phyloP scores from a whole-genome alignment of 305 asterid genomes.

The Monarda citriodora region DNA sequence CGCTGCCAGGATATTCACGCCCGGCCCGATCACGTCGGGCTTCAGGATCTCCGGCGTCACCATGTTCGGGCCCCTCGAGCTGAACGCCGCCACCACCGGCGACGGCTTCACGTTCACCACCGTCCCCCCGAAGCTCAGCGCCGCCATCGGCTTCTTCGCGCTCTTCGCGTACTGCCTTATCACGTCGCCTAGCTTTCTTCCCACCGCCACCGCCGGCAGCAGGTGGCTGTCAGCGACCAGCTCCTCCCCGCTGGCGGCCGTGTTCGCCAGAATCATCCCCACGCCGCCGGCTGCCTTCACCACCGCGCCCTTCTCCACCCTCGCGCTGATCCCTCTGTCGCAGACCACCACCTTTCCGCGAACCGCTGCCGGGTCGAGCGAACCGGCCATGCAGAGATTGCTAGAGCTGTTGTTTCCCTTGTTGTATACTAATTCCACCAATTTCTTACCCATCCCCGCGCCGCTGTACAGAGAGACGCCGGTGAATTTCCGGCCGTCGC shows the following conservation, averaged over 20 bases:
- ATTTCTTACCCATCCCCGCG: conserved; percentile 37
- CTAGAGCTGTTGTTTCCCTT: conserved; percentile 31
- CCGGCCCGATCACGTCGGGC: conserved; percentile 89
- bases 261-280: conserved; percentile 71
- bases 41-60: conserved; percentile 72
- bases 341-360: conserved; percentile 60
- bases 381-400: conserved; percentile 46
- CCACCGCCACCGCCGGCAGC: conserved; percentile 55
- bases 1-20: conserved; percentile 68
- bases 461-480: conserved; percentile 72
- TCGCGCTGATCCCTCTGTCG: conserved; percentile 47
- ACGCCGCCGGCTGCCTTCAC: conserved; percentile 60
- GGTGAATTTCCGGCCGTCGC: conserved; percentile 42
- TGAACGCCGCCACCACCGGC: conserved; percentile 81
- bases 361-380: conserved; percentile 44
- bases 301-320: conserved; percentile 49
- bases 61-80: conserved; percentile 75
- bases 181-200: conserved; percentile 43
- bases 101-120: conserved; percentile 79
- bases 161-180: conserved; percentile 42
- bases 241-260: conserved; percentile 65
- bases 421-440: conserved; percentile 40
- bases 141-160: conserved; percentile 37
- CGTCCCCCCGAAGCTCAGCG: conserved; percentile 58
- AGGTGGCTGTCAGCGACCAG: conserved; percentile 63